These are phyloP conservation scores for Abrus pulchellus DNA, from an alignment of 306 rosid genomes.

Conservation along the genomic window DNA sequence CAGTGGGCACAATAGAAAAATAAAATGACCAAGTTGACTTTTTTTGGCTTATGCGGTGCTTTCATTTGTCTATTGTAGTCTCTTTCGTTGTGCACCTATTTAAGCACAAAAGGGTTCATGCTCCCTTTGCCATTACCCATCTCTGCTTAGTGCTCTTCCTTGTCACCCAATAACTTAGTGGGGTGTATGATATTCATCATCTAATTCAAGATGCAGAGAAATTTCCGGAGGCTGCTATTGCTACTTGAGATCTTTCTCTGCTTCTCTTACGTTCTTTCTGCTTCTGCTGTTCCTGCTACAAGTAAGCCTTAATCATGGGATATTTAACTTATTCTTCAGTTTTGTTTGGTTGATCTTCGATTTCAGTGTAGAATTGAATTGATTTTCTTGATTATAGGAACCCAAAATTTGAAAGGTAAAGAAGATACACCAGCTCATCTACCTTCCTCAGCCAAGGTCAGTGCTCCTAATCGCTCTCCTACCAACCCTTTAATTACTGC, in stretches of 20 bases:
- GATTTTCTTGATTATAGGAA: slow-evolving; percentile 39
- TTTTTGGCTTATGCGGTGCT: slow-evolving; percentile 12
- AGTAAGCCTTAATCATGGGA: slow-evolving; percentile 35
- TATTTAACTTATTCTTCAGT: not conserved
- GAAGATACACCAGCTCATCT: slow-evolving; percentile 23
- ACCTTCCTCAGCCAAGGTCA: slow-evolving; percentile 50
- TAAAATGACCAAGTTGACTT: slow-evolving; percentile 53
- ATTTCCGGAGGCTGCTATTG: not conserved
- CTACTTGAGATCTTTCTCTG: slow-evolving; percentile 27
- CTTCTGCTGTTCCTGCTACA: slow-evolving; percentile 49
- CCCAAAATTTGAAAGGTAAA: slow-evolving; percentile 42
- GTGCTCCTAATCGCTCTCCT: slow-evolving; percentile 14
- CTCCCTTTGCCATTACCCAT: slow-evolving; percentile 13
- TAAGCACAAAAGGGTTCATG: slow-evolving; percentile 34
- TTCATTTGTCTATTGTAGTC: slow-evolving; percentile 5
- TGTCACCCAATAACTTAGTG: slow-evolving; percentile 23
- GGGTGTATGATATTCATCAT: not conserved
- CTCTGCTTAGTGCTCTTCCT: slow-evolving; percentile 26
- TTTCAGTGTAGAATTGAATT: not conserved
- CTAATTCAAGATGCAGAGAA: slow-evolving; percentile 48
- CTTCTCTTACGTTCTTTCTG: slow-evolving; percentile 43
- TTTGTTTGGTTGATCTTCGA: not conserved
- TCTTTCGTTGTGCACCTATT: slow-evolving; percentile 41
- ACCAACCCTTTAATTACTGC: not conserved
- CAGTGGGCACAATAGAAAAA: slow-evolving; percentile 35